These are phyloP conservation scores for Tolypocladium inflatum DNA, from an alignment of 2,329 filamentous ascomycete species.

Conservation along the genomic window DNA sequence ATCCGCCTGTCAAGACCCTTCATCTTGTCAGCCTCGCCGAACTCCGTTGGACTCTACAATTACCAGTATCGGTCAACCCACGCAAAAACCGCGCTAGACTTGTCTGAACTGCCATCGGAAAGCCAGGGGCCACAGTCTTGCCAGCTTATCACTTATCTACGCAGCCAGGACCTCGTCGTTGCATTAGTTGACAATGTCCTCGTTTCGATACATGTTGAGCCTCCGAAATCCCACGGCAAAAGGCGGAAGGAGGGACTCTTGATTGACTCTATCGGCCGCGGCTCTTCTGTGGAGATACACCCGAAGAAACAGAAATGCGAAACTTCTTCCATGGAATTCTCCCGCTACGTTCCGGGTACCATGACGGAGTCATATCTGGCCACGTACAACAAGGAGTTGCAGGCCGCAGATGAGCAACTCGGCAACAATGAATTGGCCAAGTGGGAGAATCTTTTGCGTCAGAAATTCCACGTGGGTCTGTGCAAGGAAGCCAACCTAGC, in stretches of 20 bases:
- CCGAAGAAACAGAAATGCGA: slow-evolving; percentile 22
- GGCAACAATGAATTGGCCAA: slow-evolving; percentile 32
- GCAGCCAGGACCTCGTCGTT: slow-evolving; percentile 56
- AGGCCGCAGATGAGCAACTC: slow-evolving; percentile 38
- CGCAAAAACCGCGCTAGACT: slow-evolving; percentile 34
- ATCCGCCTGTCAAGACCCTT: slow-evolving; percentile 57
- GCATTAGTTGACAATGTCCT: slow-evolving; percentile 55
- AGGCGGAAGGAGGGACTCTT: slow-evolving; percentile 54
- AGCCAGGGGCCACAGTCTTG: slow-evolving; percentile 24
- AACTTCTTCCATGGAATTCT: slow-evolving; percentile 21
- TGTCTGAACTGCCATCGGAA: slow-evolving; percentile 29
- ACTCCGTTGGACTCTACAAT: slow-evolving; percentile 55
- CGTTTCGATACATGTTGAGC: slow-evolving; percentile 60
- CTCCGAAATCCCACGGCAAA: slow-evolving; percentile 44
- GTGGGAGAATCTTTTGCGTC: slow-evolving; percentile 41
- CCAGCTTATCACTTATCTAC: slow-evolving; percentile 50
- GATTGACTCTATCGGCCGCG: slow-evolving; percentile 66
- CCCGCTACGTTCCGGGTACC: slow-evolving; percentile 35
- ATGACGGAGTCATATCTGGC: slow-evolving; percentile 39
- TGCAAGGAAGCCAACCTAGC: slow-evolving; percentile 8
- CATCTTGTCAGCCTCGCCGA: slow-evolving; percentile 49
- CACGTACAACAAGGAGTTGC: slow-evolving; percentile 32
- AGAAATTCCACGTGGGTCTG: slow-evolving; percentile 37
- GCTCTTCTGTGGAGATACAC: slow-evolving; percentile 31
- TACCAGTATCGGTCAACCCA: slow-evolving; percentile 57